Base-by-base conservation (phyloP, 352 stramenopile genomes). In the Phytophthora palmivora region DNA sequence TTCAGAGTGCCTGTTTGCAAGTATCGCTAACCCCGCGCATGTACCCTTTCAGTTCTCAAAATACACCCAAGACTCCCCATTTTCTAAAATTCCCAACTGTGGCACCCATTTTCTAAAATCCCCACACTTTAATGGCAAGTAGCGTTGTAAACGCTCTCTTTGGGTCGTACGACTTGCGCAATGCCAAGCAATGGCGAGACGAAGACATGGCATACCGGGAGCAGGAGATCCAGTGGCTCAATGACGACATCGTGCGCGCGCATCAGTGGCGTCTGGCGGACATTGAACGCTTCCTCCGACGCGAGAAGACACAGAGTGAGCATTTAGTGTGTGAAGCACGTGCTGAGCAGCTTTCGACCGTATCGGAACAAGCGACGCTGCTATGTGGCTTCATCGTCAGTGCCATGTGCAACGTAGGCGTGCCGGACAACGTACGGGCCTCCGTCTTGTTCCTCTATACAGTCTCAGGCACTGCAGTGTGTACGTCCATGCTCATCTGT, bases 141-240 rank as follows among this genome's bases (percentile, higher is more conserved):
- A 74, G 42, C 36, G 79, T 91, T 11, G 78, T 91, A 56, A 84
- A 64, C 51, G 83, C 84, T 21, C 62, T 93, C 32, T 91, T 93
- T 59, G 84, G 84, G 56, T 91, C 84, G 7, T 93, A 93, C 58
- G 82, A 93, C 59, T 70, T 93, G 41, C 71, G 74, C 49, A 88
- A 82, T 49, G 79, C 84, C 45, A 89, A 91, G 66, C 78, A 89
- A 46, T 93, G 84, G 84, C 76, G 84, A 19, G 71, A 88, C 49
- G 84, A 94, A 47, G 82, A 92, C 67, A 78, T 91, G 58, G 47
- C 62, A 8, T 62, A 81, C 54, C 80, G 82, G 5, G 80, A 89
- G 55, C 80, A 91, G 60, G 74, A 91, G 67, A 70, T 85, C n/a
- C 84, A 91, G 63, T 91, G 82, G 82, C 76, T 85, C 46, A 85